Evolutionary conservation across 495 filamentous ascomycete species (phyloP), one percentile per base, ranked within the genome.

Genomic region (Aspergillus taichungensis): DNA sequence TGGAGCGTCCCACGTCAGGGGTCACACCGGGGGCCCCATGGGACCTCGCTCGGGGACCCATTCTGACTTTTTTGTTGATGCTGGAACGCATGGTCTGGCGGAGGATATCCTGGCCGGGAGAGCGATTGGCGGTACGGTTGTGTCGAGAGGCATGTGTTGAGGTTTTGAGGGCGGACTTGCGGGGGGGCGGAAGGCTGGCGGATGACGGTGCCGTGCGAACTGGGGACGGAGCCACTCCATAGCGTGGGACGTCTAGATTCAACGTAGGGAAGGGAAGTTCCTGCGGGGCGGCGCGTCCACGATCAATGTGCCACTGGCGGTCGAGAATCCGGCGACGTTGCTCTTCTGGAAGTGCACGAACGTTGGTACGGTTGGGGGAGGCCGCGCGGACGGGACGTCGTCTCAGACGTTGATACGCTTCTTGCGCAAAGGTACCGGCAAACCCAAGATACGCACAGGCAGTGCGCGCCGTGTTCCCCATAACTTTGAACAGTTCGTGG

Each of bases 201-300:
- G 18, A 24, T 24, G 18, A 24, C 12, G 32, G 32, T 34, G 32
- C 32, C 32, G 12, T 5, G 32, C 12, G 32, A 18, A 13, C 13
- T 5, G 24, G n/a, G 37, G 37, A 41, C n/a, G 38, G 8, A 40
- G 34, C 34, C 30, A 18, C 10, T 30, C n/a, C 32, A 37, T 5
- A 39, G 14, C 13, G 40, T 2, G 49, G 53, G 27, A 35, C 34
- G 13, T 52, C 39, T 12, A 55, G 30, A 11, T 35, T 33, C 27
- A 53, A 12, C 13, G 46, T 24, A 0, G 54, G 54, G 38, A 57
- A 57, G 6, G 54, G 50, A 29, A 40, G 37, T 1, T 47, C 10
- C 6, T 47, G 18, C 1, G 39, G n/a, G 11, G 46, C 33, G 0
- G 50, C 42, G 36, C 32, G 30, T 24, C 48, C 50, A 13, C 48